Evolutionary conservation across 2,329 filamentous ascomycete species (phyloP).

Genomic region (Cladosporium sp.): DNA sequence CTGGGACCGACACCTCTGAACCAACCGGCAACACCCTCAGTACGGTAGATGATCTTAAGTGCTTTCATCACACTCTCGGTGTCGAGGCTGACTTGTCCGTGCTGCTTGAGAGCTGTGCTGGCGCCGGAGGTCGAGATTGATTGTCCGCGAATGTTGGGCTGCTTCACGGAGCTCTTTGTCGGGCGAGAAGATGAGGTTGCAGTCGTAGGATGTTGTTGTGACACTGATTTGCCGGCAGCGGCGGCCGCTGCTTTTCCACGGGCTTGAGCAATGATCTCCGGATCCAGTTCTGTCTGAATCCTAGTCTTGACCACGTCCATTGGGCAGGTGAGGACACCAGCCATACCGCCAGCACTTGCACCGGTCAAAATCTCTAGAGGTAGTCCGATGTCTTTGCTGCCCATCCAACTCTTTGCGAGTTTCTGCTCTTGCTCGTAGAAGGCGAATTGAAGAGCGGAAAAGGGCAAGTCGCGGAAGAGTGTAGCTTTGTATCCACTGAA

Average conservation of each 20-base stretch:
- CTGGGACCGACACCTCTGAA: constrained; percentile 93
- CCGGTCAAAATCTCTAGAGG: constrained; percentile 86
- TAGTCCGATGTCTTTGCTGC: constrained; percentile 80
- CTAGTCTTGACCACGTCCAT: constrained; percentile 97
- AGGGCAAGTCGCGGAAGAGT: constrained; percentile 89
- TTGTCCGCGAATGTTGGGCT: constrained; percentile 27
- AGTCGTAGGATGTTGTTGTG: constrained; percentile 4
- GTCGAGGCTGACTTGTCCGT: constrained; percentile 77
- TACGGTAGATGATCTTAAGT: constrained; percentile 82
- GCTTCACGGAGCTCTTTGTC: constrained; percentile 19
- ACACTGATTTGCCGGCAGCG: background rate
- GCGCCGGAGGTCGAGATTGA: constrained; percentile 86
- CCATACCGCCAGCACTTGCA: constrained; percentile 85
- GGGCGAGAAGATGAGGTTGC: constrained; percentile 22
- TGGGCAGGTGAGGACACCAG: constrained; percentile 91
- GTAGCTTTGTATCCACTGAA: constrained; percentile 98
- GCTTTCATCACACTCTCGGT: constrained; percentile 88
- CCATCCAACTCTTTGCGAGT: constrained; percentile 76
- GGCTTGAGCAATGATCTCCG: constrained; percentile 43
- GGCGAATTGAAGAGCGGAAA: constrained; percentile 94
- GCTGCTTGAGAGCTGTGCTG: constrained; percentile 76
- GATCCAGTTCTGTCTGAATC: constrained; percentile 85
- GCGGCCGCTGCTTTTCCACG: constrained; percentile 21
- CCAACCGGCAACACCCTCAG: constrained; percentile 85
- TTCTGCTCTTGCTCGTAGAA: constrained; percentile 95